Base-by-base conservation (phyloP, 2,329 filamentous ascomycete genomes). In the Arthroderma uncinatum region DNA sequence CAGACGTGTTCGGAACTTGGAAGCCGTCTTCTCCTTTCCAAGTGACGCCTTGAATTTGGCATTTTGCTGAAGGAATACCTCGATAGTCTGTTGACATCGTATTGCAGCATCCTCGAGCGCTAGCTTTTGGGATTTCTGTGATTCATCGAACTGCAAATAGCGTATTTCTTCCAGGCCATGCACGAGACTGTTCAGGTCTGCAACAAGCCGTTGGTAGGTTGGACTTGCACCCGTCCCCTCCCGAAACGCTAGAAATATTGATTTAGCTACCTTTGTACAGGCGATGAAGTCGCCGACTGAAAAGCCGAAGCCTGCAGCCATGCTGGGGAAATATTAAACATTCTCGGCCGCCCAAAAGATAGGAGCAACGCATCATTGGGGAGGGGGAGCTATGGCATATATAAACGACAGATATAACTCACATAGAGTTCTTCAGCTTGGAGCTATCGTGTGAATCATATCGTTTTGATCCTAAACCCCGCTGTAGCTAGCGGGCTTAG, bases 231-330 rank as follows among this genome's bases (percentile, higher is more conserved):
- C 39, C 12, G 39, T 47, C 10, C 25, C 53, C 6, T 52, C 36
- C 14, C 33, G 39, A 33, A 60, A 44, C 9, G 58, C 58, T 10
- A 57, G 50, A 33, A 33, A 54, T 23, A 54, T 47, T 14, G 37
- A 53, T 30, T 54, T 44, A 25, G 54, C 54, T 39, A 56, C 28
- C 19, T 48, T 55, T 19, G 57, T 44, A 19, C 58, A 56, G 21
- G 56, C 55, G 34, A 60, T 56, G 25, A 60, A 21, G 30, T 58
- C 58, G 16, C 58, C 58, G 12, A 60, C 54, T 28, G 57, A 59
- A 30, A 59, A 59, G 36, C 54, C 54, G 40, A 56, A 56, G 8
- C 53, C 53, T 21, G 54, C 54, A 16, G 57, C 44, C 57, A 59
- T 59, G 14, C n/a, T 53, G 10, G 25, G 19, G 16, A 19, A 37